Evolutionary conservation across 208 protist genomes (phyloP), one percentile per base, ranked within the genome.

Genomic region (Porcisia hertigi): DNA sequence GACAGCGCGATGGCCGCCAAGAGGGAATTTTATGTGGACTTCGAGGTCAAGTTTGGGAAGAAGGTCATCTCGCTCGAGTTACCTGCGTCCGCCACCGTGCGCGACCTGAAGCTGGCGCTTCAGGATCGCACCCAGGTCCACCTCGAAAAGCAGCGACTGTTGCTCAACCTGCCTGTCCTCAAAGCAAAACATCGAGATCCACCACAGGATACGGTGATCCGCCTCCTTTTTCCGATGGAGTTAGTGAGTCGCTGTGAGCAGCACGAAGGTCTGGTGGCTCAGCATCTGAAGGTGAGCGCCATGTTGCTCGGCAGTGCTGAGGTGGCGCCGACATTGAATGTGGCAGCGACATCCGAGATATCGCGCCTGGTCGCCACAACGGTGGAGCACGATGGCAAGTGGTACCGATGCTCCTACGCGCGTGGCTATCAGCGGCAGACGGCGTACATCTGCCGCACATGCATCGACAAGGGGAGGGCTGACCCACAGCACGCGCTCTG

Each of bases 371-470:
- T 94, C 3, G 75, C 84, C 43, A 93, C 84, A 0, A 94, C 88
- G 16, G 71, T 95, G 63, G 89, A 95, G 82, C 75, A 88, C 58
- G 86, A 86, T 49, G 84, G 84, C 39, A 75, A 80, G 67, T 93
- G 87, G 92, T 94, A 87, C 53, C 88, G 87, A 23, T 96, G 92
- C 80, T 92, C 81, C 63, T 96, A 94, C 79, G 73, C 73, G 25
- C 85, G 86, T 54, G 92, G 92, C 0, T 96, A 96, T 63, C 81
- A 86, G 58, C 86, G 84, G 20, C 92, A 96, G 72, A 88, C 84
- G 2, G 92, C 92, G 25, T 95, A 91, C 77, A 77, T 96, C 25
- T 96, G 92, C 76, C 88, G 90, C 63, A 96, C 92, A 12, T 96
- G 92, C 78, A 57, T 95, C 9, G 65, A 88, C 8, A 83, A 80